Base-by-base conservation (phyloP, 2,329 filamentous ascomycete genomes). In the Immersiporthe knoxdaviesiana region DNA sequence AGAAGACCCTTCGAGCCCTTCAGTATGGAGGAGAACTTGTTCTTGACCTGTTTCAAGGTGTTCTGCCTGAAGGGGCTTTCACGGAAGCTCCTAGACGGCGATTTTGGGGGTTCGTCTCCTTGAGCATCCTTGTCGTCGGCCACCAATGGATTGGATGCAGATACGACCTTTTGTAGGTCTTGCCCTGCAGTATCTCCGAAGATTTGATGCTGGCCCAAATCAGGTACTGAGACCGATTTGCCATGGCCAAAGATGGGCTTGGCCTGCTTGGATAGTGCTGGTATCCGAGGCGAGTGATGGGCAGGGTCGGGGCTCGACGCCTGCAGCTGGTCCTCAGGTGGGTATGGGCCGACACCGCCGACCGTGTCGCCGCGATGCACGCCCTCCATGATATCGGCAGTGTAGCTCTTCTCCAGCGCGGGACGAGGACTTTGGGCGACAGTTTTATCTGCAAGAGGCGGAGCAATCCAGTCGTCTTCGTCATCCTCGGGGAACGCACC, bases 1-100 rank as follows among this genome's bases (percentile, higher is more conserved):
- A 97, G 90, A 63, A 97, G 87, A 18, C 91, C 92, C 78, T 92
- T 95, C 4, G 94, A 96, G 67, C 91, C 92, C 79, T 94, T 94
- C 74, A 97, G 84, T 70, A 97, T 94, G 12, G 94, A 97, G 61
- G 95, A 97, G 62, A 98, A 84, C 77, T 94, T 97, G 76, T 92
- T 93, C 81, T 97, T 98, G 37, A 96, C 94, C 65, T 96, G 93
- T 79, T 94, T 97, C 70, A 97, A 54, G 18, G 70, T 65, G 39
- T 66, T 71, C 12, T 67, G 56, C 41, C 67, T 71, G 30, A 62
- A 80, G 6, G 93, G 93, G 69, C 91, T 95, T 73, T 97, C 94
- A 10, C 85, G 84, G 74, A 87, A 83, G 63, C 77, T 81, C 67
- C 87, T 81, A 6, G 85, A 83, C 0, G 87, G 87, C 1, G 88